Evolutionary conservation across 2,329 filamentous ascomycete species (phyloP).

Genomic region (Fusarium tanahbumbuense): DNA sequence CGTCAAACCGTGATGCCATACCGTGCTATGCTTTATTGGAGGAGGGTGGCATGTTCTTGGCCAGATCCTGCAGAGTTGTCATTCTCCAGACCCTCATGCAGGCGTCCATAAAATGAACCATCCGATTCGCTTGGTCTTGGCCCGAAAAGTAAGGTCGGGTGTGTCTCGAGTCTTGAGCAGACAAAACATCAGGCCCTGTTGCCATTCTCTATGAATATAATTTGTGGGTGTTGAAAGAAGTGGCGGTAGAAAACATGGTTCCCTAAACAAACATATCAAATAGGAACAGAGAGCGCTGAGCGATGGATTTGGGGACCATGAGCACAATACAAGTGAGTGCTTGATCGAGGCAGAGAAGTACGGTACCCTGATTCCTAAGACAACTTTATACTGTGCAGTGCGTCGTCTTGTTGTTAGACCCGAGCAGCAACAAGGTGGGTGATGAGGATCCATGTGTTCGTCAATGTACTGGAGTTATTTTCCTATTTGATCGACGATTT

Average conservation of each 20-base stretch:
- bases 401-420: not conserved
- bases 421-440: not conserved
- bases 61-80: slow-evolving; percentile 17
- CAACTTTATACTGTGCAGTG: slow-evolving; percentile 4
- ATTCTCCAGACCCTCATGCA: slow-evolving; percentile 10
- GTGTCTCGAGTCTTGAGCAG: slow-evolving; percentile 5
- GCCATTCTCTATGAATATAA: slow-evolving; percentile 6
- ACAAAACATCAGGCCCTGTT: not conserved
- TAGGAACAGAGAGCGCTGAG: slow-evolving; percentile 31
- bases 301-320: slow-evolving; percentile 18
- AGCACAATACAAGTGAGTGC: slow-evolving; percentile 16
- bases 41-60: not conserved
- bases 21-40: not conserved
- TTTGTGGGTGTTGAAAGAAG: not conserved
- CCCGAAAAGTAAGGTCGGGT: not conserved
- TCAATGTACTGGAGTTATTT: not conserved
- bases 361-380: slow-evolving; percentile 11
- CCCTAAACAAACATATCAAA: slow-evolving; percentile 3
- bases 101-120: not conserved
- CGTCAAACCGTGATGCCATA: slow-evolving; percentile 4
- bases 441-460: not conserved
- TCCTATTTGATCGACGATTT: not conserved
- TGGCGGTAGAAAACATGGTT: slow-evolving; percentile 6
- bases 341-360: slow-evolving; percentile 36
- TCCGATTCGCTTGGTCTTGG: not conserved